Base-by-base conservation (phyloP, 2,329 filamentous ascomycete genomes). In the Fusarium circinatum region DNA sequence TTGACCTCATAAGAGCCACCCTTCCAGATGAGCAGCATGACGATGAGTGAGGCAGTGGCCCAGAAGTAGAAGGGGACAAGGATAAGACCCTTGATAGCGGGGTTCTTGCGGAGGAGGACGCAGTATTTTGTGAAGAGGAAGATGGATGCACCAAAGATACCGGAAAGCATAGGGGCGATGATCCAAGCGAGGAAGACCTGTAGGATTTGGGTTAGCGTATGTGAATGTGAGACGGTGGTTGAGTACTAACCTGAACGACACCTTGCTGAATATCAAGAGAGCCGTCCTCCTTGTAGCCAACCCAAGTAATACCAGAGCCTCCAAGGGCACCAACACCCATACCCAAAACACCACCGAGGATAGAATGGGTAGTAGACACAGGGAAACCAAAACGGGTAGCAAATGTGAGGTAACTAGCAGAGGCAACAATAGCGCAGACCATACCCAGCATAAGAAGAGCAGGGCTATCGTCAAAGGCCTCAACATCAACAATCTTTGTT, bases 21-120 rank as follows among this genome's bases (percentile, higher is more conserved):
- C 80, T 87, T 87, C 85, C 85, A 87, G 71, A 92, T 85, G 64
- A 93, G 88, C 68, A 92, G 88, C 78, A 93, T 88, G 75, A 85
- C 84, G 20, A 90, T 82, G 17, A 90, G 84, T 24, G 84, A 84
- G 20, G 85, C 85, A 1, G 89, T 89, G 48, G 90, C 75, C 76
- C 83, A 87, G 76, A 90, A 90, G 81, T 89, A 91, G 63, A 90
- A 68, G 22, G 89, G 89, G 1, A 90, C 85, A 12, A 85, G 79
- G 56, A 85, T 75, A 59, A 90, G 85, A 34, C 87, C 89, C 77
- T 83, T 86, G 77, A 83, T 84, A 58, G 87, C 85, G 0, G 89
- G 88, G 75, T 89, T 86, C 24, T 80, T 83, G 52, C 88, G 85
- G 41, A 87, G 80, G 79, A 90, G 85, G 39, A 90, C 87, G 59